These are phyloP conservation scores for Pigoraptor vietnamica DNA, from an alignment of 78 protist species.

Conservation along the genomic window DNA sequence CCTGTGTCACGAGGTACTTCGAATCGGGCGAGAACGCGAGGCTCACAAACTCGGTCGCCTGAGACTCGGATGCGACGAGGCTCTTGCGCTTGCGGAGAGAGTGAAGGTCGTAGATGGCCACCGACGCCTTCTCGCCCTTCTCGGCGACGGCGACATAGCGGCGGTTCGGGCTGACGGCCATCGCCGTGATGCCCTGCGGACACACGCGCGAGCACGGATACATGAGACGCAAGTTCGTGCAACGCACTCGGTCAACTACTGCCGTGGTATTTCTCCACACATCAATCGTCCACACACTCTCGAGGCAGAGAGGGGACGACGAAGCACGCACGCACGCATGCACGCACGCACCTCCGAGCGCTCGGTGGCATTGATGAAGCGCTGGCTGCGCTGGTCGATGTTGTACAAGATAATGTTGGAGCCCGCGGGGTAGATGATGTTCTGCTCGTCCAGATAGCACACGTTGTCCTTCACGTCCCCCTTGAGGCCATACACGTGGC, in stretches of 20 bases:
- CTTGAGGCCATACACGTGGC: slow-evolving; percentile 53
- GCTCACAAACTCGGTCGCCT: not conserved
- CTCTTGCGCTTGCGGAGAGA: slow-evolving; percentile 7
- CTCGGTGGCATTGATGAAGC: slow-evolving; percentile 40
- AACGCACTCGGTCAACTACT: not conserved
- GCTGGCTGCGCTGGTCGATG: slow-evolving; percentile 18
- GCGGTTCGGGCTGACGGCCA: slow-evolving; percentile 36
- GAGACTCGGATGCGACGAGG: not conserved
- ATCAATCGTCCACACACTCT: no score
- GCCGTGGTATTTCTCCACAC: no score
- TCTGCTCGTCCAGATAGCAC: slow-evolving; percentile 42
- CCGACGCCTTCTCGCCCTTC: slow-evolving; percentile 21
- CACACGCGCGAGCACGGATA: no score
- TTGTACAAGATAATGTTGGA: slow-evolving; percentile 31
- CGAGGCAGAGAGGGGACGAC: no score
- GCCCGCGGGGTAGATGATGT: slow-evolving; percentile 49
- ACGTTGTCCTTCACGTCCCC: slow-evolving; percentile 44
- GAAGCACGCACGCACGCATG: no score
- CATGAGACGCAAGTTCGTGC: not conserved
- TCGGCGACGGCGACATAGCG: slow-evolving; percentile 60
- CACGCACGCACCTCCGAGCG: not conserved
- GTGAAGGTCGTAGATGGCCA: slow-evolving; percentile 46
- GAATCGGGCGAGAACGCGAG: not conserved
- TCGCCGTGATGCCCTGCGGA: slow-evolving; percentile 46
- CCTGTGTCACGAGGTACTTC: slow-evolving; percentile 12